Conservation (phyloP, 2,329 filamentous ascomycete genomes). For the Penicillium aurantiogriseum region DNA sequence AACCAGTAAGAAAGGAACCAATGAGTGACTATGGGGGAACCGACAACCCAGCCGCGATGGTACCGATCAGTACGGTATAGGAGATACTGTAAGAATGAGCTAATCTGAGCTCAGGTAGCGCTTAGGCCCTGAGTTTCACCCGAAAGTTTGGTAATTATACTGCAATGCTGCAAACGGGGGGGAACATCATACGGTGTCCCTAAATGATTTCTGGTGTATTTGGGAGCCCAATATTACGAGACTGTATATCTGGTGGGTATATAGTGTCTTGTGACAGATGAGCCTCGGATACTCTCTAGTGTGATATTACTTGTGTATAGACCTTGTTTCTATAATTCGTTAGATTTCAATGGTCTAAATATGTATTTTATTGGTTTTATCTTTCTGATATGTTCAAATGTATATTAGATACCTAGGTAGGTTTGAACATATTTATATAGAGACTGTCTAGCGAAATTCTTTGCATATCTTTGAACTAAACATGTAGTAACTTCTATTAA, state of each 20-base stretch:
- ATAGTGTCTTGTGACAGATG: slow-evolving; percentile 2
- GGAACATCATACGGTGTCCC: slow-evolving; percentile 5
- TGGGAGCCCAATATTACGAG: neutral
- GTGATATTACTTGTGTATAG: neutral
- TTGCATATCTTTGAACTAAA: neutral
- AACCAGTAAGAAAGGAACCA: slow-evolving; percentile 13
- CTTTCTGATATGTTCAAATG: neutral
- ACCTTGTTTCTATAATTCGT: neutral
- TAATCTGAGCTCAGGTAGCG: slow-evolving; percentile 11
- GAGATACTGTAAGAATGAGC: slow-evolving; percentile 11
- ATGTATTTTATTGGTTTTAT: neutral
- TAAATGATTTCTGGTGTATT: neutral
- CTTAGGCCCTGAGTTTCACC: neutral
- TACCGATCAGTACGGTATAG: slow-evolving; percentile 13
- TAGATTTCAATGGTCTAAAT: neutral
- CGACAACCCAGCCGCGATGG: neutral
- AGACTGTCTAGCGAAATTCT: neutral
- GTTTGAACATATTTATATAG: neutral
- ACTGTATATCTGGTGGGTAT: neutral
- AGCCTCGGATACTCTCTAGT: slow-evolving; percentile 1
- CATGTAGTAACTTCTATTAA: neutral
- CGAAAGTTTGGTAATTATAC: slow-evolving; percentile 15
- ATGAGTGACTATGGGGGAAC: slow-evolving; percentile 11
- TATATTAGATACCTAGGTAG: neutral
- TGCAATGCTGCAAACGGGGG: slow-evolving; percentile 5